A percentile compares a stretch with the other conserved stretches of the same genome.
phyloP scores from a whole-genome alignment of 805 yeast species.

The Henningerozyma blattae region DNA sequence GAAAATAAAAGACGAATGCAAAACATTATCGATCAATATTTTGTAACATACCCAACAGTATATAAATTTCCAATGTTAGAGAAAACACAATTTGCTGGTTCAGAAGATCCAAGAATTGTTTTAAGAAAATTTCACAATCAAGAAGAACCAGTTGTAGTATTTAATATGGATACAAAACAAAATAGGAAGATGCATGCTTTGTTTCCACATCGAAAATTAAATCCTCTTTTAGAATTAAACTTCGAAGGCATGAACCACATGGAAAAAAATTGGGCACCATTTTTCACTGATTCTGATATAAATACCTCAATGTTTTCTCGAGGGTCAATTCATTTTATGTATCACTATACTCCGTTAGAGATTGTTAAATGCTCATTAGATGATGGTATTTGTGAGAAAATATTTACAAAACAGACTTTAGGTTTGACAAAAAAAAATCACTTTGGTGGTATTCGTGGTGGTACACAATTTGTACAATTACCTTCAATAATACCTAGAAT shows the following conservation, averaged over 20 bases:
- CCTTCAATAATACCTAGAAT: constrained; percentile 9
- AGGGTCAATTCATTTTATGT: constrained; percentile 11
- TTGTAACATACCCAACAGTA: constrained; percentile 8
- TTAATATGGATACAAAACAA: constrained; percentile 5
- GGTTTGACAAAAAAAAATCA: constrained; percentile 3
- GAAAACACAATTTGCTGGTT: constrained; percentile 6
- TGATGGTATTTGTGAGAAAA: constrained; percentile 10
- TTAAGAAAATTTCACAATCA: constrained; percentile 2
- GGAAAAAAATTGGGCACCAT: constrained; percentile 4
- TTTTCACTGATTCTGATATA: constrained; percentile 1
- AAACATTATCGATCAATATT: constrained; percentile 4
- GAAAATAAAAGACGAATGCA: constrained; percentile 3
- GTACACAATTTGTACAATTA: constrained; percentile 12
- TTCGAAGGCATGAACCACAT: background rate
- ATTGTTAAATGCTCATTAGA: constrained; percentile 12
- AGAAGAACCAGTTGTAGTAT: constrained; percentile 10
- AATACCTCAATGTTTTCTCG: constrained; percentile 8
- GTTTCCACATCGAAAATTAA: constrained; percentile 10
- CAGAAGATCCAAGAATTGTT: constrained; percentile 9
- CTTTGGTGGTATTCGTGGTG: constrained; percentile 13
- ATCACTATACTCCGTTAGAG: constrained; percentile 6
- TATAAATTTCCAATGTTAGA: constrained; percentile 4
- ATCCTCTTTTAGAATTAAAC: constrained; percentile 2
- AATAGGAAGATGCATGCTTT: constrained; percentile 6
- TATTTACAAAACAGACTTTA: constrained; percentile 7